phyloP scores from a whole-genome alignment of 768 basidiomycete genomes.

The Gloeopeniophorella convolvens region DNA sequence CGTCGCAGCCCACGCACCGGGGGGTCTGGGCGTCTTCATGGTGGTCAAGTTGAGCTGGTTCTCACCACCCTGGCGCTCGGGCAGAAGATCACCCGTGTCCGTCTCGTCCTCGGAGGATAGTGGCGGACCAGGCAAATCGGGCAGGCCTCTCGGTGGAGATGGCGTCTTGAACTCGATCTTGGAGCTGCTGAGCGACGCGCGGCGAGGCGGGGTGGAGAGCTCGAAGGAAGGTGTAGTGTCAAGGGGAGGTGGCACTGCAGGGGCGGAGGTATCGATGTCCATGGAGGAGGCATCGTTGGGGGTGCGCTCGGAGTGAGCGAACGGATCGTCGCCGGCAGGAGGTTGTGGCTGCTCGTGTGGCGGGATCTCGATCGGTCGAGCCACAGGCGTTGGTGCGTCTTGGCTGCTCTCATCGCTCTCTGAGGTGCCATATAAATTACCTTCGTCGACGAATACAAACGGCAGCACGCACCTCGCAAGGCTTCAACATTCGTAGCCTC shows the following conservation, averaged over 20 bases:
- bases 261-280: neutral
- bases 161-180: slow-evolving; percentile 53
- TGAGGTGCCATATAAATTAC: slow-evolving; percentile 20
- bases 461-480: slow-evolving; percentile 14
- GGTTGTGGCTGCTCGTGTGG: slow-evolving; percentile 24
- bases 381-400: slow-evolving; percentile 13
- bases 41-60: slow-evolving; percentile 27
- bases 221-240: slow-evolving; percentile 19
- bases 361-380: slow-evolving; percentile 14
- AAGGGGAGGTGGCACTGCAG: slow-evolving; percentile 20
- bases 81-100: slow-evolving; percentile 27
- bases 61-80: slow-evolving; percentile 19
- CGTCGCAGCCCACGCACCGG: slow-evolving; percentile 41
- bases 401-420: slow-evolving; percentile 34
- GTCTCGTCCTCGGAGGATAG: slow-evolving; percentile 47
- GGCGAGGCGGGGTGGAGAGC: slow-evolving; percentile 45
- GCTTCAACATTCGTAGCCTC: neutral
- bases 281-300: neutral
- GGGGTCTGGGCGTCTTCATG: slow-evolving; percentile 41
- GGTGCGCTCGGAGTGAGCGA: neutral
- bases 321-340: slow-evolving; percentile 13
- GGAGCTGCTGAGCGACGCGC: slow-evolving; percentile 34
- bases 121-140: slow-evolving; percentile 62
- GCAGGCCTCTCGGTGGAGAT: slow-evolving; percentile 54
- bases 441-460: slow-evolving; percentile 18